A percentile compares a stretch with the other conserved stretches of the same genome.
Conservation (phyloP, 2,329 filamentous ascomycete genomes). For the Ophiostoma angusticollis region DNA sequence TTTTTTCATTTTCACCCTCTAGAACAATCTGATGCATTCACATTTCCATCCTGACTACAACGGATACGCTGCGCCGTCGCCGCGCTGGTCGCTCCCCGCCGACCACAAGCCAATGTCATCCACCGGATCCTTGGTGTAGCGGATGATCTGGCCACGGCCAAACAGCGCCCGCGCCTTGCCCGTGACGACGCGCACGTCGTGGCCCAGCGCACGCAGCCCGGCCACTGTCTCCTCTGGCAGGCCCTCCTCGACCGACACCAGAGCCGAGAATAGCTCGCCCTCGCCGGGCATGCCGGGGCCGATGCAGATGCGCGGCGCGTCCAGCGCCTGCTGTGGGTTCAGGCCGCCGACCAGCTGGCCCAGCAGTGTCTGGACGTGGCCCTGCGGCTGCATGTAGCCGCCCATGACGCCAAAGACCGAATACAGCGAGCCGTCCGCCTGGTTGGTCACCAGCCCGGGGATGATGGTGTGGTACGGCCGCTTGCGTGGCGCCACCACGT, state of each 20-base stretch:
- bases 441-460: slow-evolving; percentile 75
- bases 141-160: slow-evolving; percentile 77
- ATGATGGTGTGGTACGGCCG: slow-evolving; percentile 97
- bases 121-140: slow-evolving; percentile 55
- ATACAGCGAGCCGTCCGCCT: slow-evolving; percentile 60
- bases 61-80: slow-evolving; percentile 61
- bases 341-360: slow-evolving; percentile 76
- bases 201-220: slow-evolving; percentile 56
- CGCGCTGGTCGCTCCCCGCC: slow-evolving; percentile 76
- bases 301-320: slow-evolving; percentile 84
- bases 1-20: neutral
- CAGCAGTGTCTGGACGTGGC: slow-evolving; percentile 82
- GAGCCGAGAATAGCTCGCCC: slow-evolving; percentile 44
- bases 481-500: slow-evolving; percentile 67
- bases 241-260: slow-evolving; percentile 72
- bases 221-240: slow-evolving; percentile 56
- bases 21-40: too few relatives aligned
- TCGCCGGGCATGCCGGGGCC: slow-evolving; percentile 56
- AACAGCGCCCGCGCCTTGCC: slow-evolving; percentile 58
- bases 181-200: slow-evolving; percentile 56
- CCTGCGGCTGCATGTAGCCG: slow-evolving; percentile 96
- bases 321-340: slow-evolving; percentile 76
- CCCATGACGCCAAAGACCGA: slow-evolving; percentile 94
- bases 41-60: slow-evolving; percentile 20
- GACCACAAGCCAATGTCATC: slow-evolving; percentile 68